phyloP scores from a whole-genome alignment of 169 alveolate genomes.

The Plasmodium vinckei region DNA sequence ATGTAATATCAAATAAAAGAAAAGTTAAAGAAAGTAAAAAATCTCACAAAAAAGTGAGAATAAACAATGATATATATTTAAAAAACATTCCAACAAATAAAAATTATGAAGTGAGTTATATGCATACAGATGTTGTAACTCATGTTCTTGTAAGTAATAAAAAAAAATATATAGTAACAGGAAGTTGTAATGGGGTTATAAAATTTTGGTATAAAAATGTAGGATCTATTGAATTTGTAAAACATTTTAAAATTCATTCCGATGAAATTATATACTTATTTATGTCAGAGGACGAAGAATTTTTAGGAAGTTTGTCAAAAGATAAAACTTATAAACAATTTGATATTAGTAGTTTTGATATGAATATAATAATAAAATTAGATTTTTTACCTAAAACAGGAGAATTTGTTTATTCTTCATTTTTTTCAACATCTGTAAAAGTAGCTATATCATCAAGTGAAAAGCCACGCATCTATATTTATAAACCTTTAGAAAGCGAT shows the following conservation, averaged over 20 bases:
- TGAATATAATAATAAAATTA: constrained; percentile 81
- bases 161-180: constrained; percentile 94
- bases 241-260: constrained; percentile 96
- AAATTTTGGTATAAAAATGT: constrained; percentile 97
- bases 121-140: constrained; percentile 91
- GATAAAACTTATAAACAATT: constrained; percentile 88
- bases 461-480: constrained; percentile 43
- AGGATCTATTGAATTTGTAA: constrained; percentile 96
- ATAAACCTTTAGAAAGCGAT: constrained; percentile 62
- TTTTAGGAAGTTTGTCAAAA: constrained; percentile 86
- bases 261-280: constrained; percentile 85
- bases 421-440: constrained; percentile 18
- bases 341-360: constrained; percentile 85
- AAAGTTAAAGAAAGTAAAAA: constrained; percentile 3
- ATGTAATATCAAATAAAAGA: neutral
- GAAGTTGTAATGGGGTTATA: constrained; percentile 96
- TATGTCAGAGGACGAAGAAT: constrained; percentile 86
- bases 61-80: constrained; percentile 84
- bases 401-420: constrained; percentile 34
- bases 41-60: constrained; percentile 30
- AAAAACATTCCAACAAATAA: constrained; percentile 88
- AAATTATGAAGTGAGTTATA: constrained; percentile 90
- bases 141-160: constrained; percentile 90
- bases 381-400: constrained; percentile 50
- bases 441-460: constrained; percentile 73